These are phyloP conservation scores for Mrakia gelida DNA, from an alignment of 768 basidiomycete genomes.

Conservation along the genomic window DNA sequence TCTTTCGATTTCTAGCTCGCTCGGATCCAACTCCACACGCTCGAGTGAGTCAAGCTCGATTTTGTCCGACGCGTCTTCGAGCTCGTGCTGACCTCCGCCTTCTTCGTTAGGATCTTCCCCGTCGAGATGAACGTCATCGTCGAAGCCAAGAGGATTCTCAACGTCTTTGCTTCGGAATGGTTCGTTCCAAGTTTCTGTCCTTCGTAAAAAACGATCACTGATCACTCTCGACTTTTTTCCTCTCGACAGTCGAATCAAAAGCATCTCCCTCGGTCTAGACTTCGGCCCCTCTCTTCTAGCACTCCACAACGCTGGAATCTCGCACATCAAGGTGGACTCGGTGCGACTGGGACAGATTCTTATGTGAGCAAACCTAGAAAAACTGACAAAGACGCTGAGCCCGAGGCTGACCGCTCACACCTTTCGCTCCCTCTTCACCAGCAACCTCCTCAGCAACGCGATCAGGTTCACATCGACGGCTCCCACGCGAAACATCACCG, in stretches of 20 bases:
- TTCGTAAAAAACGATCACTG: not conserved
- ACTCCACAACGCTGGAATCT: conserved; percentile 37
- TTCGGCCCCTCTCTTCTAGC: conserved; percentile 42
- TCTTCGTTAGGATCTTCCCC: conserved; percentile 34
- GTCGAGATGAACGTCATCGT: conserved; percentile 40
- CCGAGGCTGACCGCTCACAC: no score
- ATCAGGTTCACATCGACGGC: conserved; percentile 34
- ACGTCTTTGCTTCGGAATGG: conserved; percentile 47
- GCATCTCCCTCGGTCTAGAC: conserved; percentile 42
- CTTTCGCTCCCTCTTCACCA: conserved; percentile 29
- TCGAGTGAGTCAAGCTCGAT: conserved; percentile 31
- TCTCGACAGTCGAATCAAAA: conserved; percentile 38
- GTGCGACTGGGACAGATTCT: conserved; percentile 26
- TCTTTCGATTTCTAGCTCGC: conserved; percentile 43
- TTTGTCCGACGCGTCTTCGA: no score
- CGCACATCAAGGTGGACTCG: conserved; percentile 28
- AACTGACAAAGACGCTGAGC: conserved; percentile 1
- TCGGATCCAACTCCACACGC: conserved; percentile 22
- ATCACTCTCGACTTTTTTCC: not conserved
- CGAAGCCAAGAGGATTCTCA: conserved; percentile 43
- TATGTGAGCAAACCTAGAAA: not conserved
- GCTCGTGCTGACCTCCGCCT: not conserved
- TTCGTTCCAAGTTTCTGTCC: not conserved
- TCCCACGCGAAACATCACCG: conserved; percentile 40
- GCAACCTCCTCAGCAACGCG: conserved; percentile 46